Percentiles rank a stretch among this genome's conserved stretches.
Conservation (phyloP, 352 stramenopile genomes). For the Phytophthora sp. region DNA sequence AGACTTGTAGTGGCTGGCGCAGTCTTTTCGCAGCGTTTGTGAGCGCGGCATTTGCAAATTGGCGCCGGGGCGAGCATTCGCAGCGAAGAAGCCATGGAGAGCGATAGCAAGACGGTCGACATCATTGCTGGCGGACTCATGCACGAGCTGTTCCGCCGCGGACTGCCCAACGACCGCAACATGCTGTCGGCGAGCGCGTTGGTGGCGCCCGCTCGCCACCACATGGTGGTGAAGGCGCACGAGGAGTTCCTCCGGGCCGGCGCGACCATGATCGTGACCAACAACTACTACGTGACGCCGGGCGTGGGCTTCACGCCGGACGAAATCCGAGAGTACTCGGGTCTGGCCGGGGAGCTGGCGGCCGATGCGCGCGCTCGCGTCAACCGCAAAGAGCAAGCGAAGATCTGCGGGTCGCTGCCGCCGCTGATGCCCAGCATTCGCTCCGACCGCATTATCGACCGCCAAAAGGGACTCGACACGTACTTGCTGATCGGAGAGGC, state of each 20-base stretch:
- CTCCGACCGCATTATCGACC: constrained; percentile 84
- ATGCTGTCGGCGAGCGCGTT: constrained; percentile 90
- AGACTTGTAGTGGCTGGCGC: constrained; percentile 23
- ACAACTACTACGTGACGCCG: constrained; percentile 90
- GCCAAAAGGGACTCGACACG: constrained; percentile 64
- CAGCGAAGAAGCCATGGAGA: constrained; percentile 22
- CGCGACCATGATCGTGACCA: constrained; percentile 84
- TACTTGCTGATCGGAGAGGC: constrained; percentile 84
- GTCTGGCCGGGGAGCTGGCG: constrained; percentile 69
- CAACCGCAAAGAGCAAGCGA: constrained; percentile 30
- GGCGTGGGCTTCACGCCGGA: constrained; percentile 83
- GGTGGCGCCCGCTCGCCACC: constrained; percentile 66
- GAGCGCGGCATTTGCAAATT: constrained; percentile 22
- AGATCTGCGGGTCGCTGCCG: constrained; percentile 88
- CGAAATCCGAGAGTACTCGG: constrained; percentile 74
- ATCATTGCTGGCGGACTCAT: constrained; percentile 86
- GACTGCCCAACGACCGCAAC: constrained; percentile 90
- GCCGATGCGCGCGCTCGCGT: constrained; percentile 44
- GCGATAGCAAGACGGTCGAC: constrained; percentile 37
- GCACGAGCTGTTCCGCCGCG: constrained; percentile 88
- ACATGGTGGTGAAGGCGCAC: constrained; percentile 72
- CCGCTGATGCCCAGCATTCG: constrained; percentile 92
- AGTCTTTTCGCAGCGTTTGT: not conserved
- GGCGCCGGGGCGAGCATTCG: not conserved
- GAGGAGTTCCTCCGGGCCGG: constrained; percentile 80